Evolutionary conservation across 495 filamentous ascomycete genomes (phyloP), one percentile per base, ranked within the genome.

Genomic region (Neurospora sp.): DNA sequence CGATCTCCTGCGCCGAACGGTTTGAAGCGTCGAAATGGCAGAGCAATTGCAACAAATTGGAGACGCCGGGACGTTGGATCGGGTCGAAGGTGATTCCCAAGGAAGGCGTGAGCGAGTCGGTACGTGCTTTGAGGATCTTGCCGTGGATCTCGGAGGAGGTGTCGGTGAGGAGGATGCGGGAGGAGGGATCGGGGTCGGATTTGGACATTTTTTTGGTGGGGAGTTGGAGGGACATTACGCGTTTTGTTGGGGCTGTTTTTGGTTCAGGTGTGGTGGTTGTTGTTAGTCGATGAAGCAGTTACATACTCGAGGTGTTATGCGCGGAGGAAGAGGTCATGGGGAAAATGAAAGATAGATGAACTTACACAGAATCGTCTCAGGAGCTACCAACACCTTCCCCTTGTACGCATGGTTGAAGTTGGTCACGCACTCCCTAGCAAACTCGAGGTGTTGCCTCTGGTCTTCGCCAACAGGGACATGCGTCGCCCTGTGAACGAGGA

Each of bases 401-500:
- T 88, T 86, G 79, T 91, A 94, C 18, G 86, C 80, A 78, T 91
- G 84, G 81, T 97, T 96, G 84, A 98, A 99, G 74, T 90, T 91
- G 72, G 88, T 91, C 35, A 91, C 96, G 74, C 91, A 90, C 76
- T 95, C 89, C 71, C 96, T 86, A 16, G 94, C 89, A 79, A 98
- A 96, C 81, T 99, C 96, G 62, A 99, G 87, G 81, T 99, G 96
- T 79, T 99, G 96, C 70, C 83, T 84, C 82, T 99, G 96, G 79
- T 99, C 96, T 75, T 94, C 92, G 39, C 96, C 96, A 3, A 98
- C 95, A 44, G 96, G 96, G 70, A 99, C 96, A 86, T 97, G 94
- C 0, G 96, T 98, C 46, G 95, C 89, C 44, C 90, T 86, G 79
- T 98, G 93, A 16, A 97, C 86, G 35, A 99, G 87, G 62, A 99